Evolutionary conservation across 2,329 filamentous ascomycete species (phyloP).

Genomic region (Pestalotiopsis sp.): DNA sequence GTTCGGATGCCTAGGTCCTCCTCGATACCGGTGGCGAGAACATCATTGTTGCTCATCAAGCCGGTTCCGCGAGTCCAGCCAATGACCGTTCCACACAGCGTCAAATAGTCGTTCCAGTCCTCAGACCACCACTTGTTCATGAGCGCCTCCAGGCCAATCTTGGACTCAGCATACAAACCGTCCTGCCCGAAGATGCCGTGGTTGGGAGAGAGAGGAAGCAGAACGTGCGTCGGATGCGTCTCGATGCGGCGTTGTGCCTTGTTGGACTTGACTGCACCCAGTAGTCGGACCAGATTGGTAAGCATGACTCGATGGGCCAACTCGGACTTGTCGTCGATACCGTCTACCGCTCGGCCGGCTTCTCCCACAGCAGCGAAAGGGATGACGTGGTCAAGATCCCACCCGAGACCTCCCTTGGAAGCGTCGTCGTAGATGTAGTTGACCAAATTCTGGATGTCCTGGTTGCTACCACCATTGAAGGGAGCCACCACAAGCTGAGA

Average conservation of each 20-base stretch:
- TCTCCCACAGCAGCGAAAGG: conserved; percentile 46
- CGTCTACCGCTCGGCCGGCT: conserved; percentile 35
- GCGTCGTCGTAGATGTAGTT: conserved; percentile 38
- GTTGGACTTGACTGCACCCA: conserved; percentile 35
- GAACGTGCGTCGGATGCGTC: conserved; percentile 38
- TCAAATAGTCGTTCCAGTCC: conserved; percentile 39
- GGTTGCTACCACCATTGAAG: conserved; percentile 42
- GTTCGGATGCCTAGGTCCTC: conserved; percentile 36
- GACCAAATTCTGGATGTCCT: conserved; percentile 39
- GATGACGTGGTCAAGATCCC: conserved; percentile 41
- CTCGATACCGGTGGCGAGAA: conserved; percentile 39
- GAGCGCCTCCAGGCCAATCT: conserved; percentile 40
- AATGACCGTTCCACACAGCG: conserved; percentile 43
- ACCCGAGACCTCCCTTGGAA: conserved; percentile 21
- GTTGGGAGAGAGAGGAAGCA: conserved; percentile 47
- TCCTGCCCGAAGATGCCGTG: conserved; percentile 45
- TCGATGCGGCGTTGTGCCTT: conserved; percentile 31
- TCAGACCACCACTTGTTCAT: conserved; percentile 38
- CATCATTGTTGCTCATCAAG: conserved; percentile 45
- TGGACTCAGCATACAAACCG: conserved; percentile 47
- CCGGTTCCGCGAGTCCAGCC: conserved; percentile 48
- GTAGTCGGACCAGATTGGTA: conserved; percentile 39
- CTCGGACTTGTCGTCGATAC: conserved; percentile 36
- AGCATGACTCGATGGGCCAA: conserved; percentile 43
- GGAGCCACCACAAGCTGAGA: conserved; percentile 40